These are phyloP conservation scores for Phalaenopsis hybrid DNA, from an alignment of 116 monocot species.

Conservation along the genomic window DNA sequence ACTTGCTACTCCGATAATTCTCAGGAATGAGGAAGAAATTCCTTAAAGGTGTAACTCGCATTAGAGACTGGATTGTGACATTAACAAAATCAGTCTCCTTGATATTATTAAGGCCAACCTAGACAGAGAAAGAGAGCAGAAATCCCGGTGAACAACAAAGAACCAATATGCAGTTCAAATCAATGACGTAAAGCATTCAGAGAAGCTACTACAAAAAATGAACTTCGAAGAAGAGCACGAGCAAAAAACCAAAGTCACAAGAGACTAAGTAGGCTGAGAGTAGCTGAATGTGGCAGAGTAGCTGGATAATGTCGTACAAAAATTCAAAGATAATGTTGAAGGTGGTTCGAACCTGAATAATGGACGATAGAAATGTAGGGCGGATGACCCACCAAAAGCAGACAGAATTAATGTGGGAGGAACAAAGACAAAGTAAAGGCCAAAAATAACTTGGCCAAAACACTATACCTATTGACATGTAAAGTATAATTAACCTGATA, in stretches of 20 bases:
- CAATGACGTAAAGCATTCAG: background rate
- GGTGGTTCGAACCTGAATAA: background rate
- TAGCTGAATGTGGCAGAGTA: background rate
- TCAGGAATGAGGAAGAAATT: constrained; percentile 98
- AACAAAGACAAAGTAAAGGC: background rate
- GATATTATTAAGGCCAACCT: constrained; percentile 98
- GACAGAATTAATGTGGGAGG: background rate
- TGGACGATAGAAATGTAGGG: background rate
- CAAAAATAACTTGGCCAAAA: background rate
- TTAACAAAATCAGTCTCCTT: constrained; percentile 99
- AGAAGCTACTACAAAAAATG: background rate
- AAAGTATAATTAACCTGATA: background rate
- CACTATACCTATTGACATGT: background rate
- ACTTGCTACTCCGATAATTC: constrained; percentile 82
- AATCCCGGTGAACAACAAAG: background rate
- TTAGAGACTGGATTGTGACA: constrained; percentile 94
- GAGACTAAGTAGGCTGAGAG: background rate
- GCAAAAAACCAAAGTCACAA: background rate
- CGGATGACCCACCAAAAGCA: background rate
- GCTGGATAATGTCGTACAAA: too few relatives aligned
- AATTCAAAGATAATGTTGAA: background rate
- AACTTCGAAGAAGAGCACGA: background rate
- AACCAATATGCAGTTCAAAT: background rate
- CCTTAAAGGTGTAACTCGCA: constrained; percentile 92
- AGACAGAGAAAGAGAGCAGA: constrained; percentile 11